A percentile compares a stretch with the other conserved stretches of the same genome.
Conservation (phyloP, 768 basidiomycete species). For the Peribolospora baueri region DNA sequence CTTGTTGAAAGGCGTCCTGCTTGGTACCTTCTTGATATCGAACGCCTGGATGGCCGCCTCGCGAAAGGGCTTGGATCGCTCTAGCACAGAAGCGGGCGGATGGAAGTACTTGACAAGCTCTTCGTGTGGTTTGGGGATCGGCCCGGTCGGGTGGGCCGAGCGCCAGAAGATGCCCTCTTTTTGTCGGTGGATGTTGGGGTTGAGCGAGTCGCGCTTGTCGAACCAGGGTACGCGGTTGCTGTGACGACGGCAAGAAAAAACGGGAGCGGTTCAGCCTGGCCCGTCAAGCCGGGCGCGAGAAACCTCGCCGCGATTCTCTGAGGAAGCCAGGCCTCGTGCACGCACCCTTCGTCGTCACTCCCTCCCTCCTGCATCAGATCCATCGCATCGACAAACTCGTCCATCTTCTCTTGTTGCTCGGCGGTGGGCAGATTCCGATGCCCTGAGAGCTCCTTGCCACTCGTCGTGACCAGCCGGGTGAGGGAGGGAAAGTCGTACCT, state of each 20-base stretch:
- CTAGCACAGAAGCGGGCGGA: constrained; percentile 43
- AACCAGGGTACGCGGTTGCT: constrained; percentile 53
- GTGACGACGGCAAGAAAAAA: background rate
- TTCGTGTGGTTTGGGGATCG: constrained; percentile 43
- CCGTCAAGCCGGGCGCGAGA: background rate
- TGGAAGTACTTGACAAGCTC: constrained; percentile 60
- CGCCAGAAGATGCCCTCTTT: constrained; percentile 79
- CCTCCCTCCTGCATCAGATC: constrained; percentile 52
- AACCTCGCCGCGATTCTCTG: background rate
- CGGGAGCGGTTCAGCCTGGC: background rate
- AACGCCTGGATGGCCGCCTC: constrained; percentile 40
- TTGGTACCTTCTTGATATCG: constrained; percentile 49
- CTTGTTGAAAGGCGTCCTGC: constrained; percentile 9
- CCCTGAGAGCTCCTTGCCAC: constrained; percentile 42
- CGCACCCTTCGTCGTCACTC: constrained; percentile 27
- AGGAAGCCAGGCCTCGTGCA: too few species aligned
- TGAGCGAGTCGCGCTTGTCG: constrained; percentile 48
- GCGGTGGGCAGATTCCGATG: constrained; percentile 67
- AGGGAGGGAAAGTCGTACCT: constrained; percentile 68
- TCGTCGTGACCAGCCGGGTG: constrained; percentile 42
- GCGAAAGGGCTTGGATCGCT: constrained; percentile 32
- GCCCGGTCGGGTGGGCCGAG: constrained; percentile 25
- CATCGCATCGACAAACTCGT: constrained; percentile 64
- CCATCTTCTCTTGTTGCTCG: constrained; percentile 58
- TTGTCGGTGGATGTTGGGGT: constrained; percentile 67